Evolutionary conservation across 768 basidiomycete species (phyloP).

Genomic region (Russula dissimulans): DNA sequence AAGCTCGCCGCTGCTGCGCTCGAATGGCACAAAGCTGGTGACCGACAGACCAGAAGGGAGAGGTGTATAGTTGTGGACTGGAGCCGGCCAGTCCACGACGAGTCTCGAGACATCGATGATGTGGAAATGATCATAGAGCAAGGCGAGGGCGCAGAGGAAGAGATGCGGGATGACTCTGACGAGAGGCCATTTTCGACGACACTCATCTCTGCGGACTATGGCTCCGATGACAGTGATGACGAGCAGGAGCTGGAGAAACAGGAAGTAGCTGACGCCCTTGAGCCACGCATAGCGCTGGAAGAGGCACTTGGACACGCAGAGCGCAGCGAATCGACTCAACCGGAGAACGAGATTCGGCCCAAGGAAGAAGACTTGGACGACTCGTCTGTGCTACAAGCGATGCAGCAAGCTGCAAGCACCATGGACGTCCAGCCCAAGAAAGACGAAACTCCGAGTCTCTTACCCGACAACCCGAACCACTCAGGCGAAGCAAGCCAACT

Average conservation of each 20-base stretch:
- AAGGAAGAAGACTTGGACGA: constrained; percentile 54
- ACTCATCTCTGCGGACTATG: constrained; percentile 17
- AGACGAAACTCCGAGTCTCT: not conserved
- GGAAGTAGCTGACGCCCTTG: constrained; percentile 50
- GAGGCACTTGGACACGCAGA: constrained; percentile 46
- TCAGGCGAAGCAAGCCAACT: not conserved
- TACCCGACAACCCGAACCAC: not conserved
- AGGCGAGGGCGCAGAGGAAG: constrained; percentile 27
- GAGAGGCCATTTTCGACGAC: constrained; percentile 9
- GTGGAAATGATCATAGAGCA: constrained; percentile 25
- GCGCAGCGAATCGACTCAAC: constrained; percentile 26
- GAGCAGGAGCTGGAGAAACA: constrained; percentile 48
- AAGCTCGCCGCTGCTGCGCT: constrained; percentile 73
- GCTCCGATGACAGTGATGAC: constrained; percentile 43
- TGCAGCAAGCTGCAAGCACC: constrained; percentile 23
- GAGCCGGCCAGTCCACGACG: constrained; percentile 38
- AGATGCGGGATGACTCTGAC: constrained; percentile 21
- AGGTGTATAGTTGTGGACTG: constrained; percentile 62
- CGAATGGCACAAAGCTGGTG: constrained; percentile 76
- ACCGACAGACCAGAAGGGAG: constrained; percentile 51
- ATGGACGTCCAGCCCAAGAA: constrained; percentile 33
- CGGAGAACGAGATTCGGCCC: constrained; percentile 29
- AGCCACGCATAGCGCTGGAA: constrained; percentile 43
- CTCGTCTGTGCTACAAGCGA: constrained; percentile 30
- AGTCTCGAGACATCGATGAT: constrained; percentile 31